phyloP scores from a whole-genome alignment of 129 eudicot species.

The Tanacetum coccineum region DNA sequence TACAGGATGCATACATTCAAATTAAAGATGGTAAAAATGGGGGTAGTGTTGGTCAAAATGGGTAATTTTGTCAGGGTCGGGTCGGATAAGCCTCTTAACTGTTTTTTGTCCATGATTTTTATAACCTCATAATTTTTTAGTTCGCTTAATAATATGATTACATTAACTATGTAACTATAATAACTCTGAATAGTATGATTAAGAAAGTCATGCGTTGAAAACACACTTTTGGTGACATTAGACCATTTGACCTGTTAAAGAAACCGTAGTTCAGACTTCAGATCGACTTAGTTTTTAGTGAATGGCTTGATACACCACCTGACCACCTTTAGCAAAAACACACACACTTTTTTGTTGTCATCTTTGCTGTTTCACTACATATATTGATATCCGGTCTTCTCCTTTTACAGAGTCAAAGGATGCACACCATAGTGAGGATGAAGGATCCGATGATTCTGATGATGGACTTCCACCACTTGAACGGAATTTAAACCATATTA shows the following conservation, averaged over 20 bases:
- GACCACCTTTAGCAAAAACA: too few relatives aligned
- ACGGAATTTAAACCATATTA: constrained; percentile 73
- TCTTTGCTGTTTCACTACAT: not conserved
- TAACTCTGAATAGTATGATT: too few relatives aligned
- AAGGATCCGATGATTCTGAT: constrained; percentile 66
- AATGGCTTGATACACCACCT: too few relatives aligned
- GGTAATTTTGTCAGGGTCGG: too few relatives aligned
- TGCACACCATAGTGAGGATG: constrained; percentile 37
- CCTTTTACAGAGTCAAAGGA: constrained; percentile 32
- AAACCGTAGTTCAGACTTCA: too few relatives aligned
- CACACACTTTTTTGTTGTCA: not conserved
- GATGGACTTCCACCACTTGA: constrained; percentile 99
- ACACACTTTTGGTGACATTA: too few relatives aligned
- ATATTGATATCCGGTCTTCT: constrained; percentile 2
- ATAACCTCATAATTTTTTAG: too few relatives aligned
- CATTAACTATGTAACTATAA: too few relatives aligned
- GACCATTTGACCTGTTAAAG: too few relatives aligned
- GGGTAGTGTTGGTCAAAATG: not conserved
- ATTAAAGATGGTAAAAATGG: not conserved
- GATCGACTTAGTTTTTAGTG: too few relatives aligned
- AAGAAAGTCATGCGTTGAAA: too few relatives aligned
- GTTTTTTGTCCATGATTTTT: not conserved
- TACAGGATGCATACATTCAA: not conserved
- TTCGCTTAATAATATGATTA: too few relatives aligned
- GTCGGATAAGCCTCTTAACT: not conserved